These are phyloP conservation scores for Xylariaceae sp. DNA, from an alignment of 2,329 filamentous ascomycete species.

Conservation along the genomic window DNA sequence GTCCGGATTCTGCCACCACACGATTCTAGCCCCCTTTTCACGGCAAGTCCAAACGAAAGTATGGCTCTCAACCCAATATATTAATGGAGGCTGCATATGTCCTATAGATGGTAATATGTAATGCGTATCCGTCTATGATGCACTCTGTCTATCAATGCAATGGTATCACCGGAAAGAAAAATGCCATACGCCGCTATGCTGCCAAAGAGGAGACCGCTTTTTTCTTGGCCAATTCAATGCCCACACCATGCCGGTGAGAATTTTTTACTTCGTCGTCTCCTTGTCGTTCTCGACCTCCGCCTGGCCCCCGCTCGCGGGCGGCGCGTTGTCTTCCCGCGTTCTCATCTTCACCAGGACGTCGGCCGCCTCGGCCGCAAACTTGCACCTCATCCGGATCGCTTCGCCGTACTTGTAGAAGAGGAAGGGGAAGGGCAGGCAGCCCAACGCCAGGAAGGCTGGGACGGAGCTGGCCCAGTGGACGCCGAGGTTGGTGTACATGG, in stretches of 20 bases:
- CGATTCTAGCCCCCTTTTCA: too few relatives aligned
- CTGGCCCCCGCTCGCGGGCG: neutral
- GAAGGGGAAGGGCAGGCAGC: conserved; percentile 67
- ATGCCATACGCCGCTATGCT: conserved; percentile 1
- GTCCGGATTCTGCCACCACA: too few relatives aligned
- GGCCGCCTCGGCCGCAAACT: conserved; percentile 57
- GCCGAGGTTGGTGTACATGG: conserved; percentile 51
- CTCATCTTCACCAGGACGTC: conserved; percentile 1
- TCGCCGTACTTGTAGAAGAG: conserved; percentile 68
- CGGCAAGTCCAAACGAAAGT: too few relatives aligned
- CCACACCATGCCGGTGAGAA: neutral
- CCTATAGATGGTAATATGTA: too few relatives aligned
- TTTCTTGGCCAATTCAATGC: too few relatives aligned
- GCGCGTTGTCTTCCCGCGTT: neutral
- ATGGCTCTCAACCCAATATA: too few relatives aligned
- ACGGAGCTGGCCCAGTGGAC: conserved; percentile 70
- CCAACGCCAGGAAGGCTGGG: conserved; percentile 65
- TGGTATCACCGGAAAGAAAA: neutral
- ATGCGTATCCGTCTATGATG: too few relatives aligned
- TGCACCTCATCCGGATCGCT: conserved; percentile 57
- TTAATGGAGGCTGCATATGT: too few relatives aligned
- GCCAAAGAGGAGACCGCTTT: neutral
- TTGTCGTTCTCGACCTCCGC: neutral
- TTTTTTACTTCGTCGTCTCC: neutral
- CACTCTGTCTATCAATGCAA: too few relatives aligned